Evolutionary conservation across 306 rosid species (phyloP).

Genomic region (Prunus kanzakura): DNA sequence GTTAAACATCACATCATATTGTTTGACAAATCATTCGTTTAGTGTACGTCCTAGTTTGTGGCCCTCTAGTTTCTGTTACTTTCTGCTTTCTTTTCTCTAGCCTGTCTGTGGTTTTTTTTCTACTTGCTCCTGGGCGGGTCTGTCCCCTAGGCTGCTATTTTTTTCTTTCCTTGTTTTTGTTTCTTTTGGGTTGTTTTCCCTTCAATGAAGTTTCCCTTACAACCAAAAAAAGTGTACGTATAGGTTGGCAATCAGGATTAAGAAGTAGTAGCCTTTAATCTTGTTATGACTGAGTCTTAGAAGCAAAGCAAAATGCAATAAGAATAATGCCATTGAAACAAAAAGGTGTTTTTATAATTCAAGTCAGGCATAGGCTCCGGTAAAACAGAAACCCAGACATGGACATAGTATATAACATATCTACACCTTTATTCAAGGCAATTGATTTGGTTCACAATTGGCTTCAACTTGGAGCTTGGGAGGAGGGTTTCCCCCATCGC

Average conservation of each 20-base stretch:
- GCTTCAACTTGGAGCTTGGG: conserved; percentile 1
- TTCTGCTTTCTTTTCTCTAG: too few species aligned
- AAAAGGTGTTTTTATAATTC: neutral
- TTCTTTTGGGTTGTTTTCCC: too few species aligned
- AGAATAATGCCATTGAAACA: too few species aligned
- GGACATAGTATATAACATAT: neutral
- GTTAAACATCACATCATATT: neutral
- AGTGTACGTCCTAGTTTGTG: neutral
- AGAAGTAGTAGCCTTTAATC: neutral
- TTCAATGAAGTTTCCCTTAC: too few species aligned
- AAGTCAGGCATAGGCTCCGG: neutral
- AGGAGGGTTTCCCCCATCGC: neutral
- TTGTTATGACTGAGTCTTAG: neutral
- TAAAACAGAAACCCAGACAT: neutral
- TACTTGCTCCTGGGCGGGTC: too few species aligned
- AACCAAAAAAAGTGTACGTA: neutral
- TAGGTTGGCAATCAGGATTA: neutral
- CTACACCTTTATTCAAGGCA: neutral
- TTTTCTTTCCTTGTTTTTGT: too few species aligned
- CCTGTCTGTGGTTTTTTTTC: too few species aligned
- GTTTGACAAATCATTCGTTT: neutral
- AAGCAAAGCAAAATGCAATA: neutral
- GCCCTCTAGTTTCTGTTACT: too few species aligned
- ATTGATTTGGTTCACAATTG: neutral
- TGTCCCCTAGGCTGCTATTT: too few species aligned